phyloP scores from a whole-genome alignment of 352 stramenopile genomes.

The Pythium phragmitis region DNA sequence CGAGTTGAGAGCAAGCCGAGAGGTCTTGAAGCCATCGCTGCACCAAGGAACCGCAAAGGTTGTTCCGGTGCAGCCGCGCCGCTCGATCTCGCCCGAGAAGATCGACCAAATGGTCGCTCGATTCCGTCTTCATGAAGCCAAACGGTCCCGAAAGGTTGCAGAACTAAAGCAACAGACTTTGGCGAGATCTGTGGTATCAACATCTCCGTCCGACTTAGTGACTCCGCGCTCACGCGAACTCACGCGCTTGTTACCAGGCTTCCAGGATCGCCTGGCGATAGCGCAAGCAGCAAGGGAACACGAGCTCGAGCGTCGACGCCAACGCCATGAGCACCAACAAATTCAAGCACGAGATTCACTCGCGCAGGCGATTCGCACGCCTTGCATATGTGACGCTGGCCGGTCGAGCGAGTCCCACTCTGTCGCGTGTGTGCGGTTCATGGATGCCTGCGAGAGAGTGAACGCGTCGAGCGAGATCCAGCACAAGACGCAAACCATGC shows the following conservation, averaged over 20 bases:
- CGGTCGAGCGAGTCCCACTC: conserved; percentile 26
- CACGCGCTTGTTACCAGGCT: conserved; percentile 35
- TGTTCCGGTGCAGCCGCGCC: not conserved
- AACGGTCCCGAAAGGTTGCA: conserved; percentile 8
- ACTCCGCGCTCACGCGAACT: conserved; percentile 42
- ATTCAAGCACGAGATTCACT: not conserved
- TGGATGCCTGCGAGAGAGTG: conserved; percentile 52
- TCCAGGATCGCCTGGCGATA: conserved; percentile 34
- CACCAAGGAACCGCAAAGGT: not conserved
- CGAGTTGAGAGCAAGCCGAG: not conserved
- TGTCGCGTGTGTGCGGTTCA: conserved; percentile 46
- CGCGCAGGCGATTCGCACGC: not conserved
- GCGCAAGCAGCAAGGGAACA: conserved; percentile 19
- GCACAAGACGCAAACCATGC: conserved; percentile 46
- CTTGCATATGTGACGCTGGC: conserved; percentile 18
- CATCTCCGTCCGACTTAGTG: conserved; percentile 32
- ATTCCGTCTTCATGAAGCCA: conserved; percentile 16
- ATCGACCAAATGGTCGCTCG: conserved; percentile 20
- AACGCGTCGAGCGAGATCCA: conserved; percentile 52
- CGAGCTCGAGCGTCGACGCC: conserved; percentile 1
- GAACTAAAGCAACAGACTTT: conserved; percentile 2
- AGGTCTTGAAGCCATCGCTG: not conserved
- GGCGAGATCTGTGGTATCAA: not conserved
- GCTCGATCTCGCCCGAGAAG: conserved; percentile 11
- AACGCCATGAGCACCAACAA: not conserved